Evolutionary conservation across 2,329 filamentous ascomycete genomes (phyloP), one percentile per base, ranked within the genome.

Genomic region (Tricladium varicosporioides): DNA sequence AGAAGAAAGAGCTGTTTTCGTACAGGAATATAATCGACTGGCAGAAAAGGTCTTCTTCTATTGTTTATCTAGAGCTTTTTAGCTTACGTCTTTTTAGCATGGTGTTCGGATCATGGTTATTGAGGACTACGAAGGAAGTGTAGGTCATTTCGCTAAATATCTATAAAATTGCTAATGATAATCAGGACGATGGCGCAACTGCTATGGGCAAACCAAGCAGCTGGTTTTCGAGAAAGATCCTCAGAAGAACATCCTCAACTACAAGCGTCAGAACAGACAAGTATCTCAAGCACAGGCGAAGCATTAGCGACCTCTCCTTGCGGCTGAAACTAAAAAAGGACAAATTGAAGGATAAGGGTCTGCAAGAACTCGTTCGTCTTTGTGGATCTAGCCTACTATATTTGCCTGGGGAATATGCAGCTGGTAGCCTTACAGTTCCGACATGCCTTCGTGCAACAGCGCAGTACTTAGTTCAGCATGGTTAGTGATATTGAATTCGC

Each of bases 401-500:
- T 63, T 73, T 89, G 8, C 84, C 85, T 0, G 62, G 74, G 2
- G 83, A 85, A 53, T 82, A 86, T 63, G 75, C 83, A 2, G 78
- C 83, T 1, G 76, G 79, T 15, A 78, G 79, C 19, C 71, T 89
- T 22, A 72, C 81, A 15, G 71, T 89, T 31, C 86, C 86, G 8
- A 87, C 85, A 3, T 87, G 85, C 62, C 76, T 89, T 49, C 82
- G 85, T 46, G 85, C 86, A 9, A 84, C 82, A 8, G 84, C 81
- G n/a, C 82, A 87, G 61, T 79, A 84, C 67, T 76, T 89, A 9
- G 75, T 84, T 2, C 81, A 86, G 48, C 73, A 87, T 68, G 80
- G 82, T 83, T 66, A 66, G 75, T 56, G n/a, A 15, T 27, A 14
- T n/a, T 15, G 8, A 36, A 5, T 13, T 27, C 16, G 8, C 44